Base-by-base conservation (phyloP, 2,329 filamentous ascomycete genomes). In the Fusarium floridanum region DNA sequence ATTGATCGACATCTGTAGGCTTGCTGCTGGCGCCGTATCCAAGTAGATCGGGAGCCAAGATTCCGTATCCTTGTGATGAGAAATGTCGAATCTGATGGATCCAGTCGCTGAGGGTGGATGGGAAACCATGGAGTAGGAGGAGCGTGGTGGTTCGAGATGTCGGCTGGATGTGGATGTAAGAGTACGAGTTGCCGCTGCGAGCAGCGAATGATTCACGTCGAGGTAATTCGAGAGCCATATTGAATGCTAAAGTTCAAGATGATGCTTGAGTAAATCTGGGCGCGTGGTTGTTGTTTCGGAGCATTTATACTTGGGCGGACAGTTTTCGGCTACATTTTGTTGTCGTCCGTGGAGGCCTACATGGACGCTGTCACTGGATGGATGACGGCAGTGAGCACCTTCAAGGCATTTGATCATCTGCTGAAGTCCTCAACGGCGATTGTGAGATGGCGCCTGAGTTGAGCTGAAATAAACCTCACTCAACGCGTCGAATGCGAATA, bases 91-190 rank as follows among this genome's bases (percentile, higher is more conserved):
- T 78, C 64, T 86, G 84, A 63, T 80, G 74, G 5, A 78, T 66
- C 84, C 86, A 88, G 78, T 88, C 86, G 37, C 81, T 78, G 14
- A 82, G 79, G 39, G 84, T 84, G 6, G 85, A 86, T 32, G 86
- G 86, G 60, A 87, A 86, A 37, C 87, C 86, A 70, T 88, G 87
- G 14, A 88, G 80, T 64, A 88, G 81, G 16, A 89, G 78, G 5
- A 88, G 76, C 0, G 85, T 86, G 6, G 79, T 72, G 9, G 75
- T 65, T 8, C 50, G 62, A 1, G 70, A 29, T 1, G 62, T 68
- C 5, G 76, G 50, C 5, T 71, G 76, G 5, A 79, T 75, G 60
- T 78, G 73, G 29, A 82, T 70, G 70, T 83, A 83, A 3, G 80
- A 82, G 68, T 81, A 82, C 4, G 27, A 63, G 60, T 78, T 78